A percentile compares a stretch with the other conserved stretches of the same genome.
Conservation (phyloP, 2,329 filamentous ascomycete genomes). For the Cladosporium oxysporum region DNA sequence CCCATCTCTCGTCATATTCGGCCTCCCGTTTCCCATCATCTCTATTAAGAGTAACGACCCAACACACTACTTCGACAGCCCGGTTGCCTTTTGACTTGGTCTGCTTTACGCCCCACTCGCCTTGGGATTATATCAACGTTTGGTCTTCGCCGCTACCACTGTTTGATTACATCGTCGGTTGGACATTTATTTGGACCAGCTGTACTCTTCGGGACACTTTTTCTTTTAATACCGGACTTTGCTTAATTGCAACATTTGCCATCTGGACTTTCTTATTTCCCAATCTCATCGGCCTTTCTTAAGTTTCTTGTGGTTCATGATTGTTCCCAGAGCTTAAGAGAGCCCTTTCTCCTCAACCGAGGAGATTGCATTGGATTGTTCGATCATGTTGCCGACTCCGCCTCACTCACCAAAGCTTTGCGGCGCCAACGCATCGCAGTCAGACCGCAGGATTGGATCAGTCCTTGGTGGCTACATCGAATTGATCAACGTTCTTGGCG, state of each 20-base stretch:
- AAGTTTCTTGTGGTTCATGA: conserved; percentile 20
- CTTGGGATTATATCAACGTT: conserved; percentile 21
- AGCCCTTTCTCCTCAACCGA: conserved; percentile 18
- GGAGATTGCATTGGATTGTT: conserved; percentile 12
- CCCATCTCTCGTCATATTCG: conserved; percentile 19
- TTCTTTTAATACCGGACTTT: conserved; percentile 12
- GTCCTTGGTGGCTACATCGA: conserved; percentile 81
- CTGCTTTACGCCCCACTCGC: conserved; percentile 19
- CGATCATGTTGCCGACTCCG: conserved; percentile 51
- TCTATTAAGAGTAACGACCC: conserved; percentile 7
- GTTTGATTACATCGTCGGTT: conserved; percentile 18
- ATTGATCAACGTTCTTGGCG: conserved; percentile 81
- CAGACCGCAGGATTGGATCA: conserved; percentile 84
- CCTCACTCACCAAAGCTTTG: conserved; percentile 48
- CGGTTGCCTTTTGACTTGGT: conserved; percentile 11
- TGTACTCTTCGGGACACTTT: not conserved
- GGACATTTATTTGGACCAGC: conserved; percentile 20
- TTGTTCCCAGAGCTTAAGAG: conserved; percentile 19
- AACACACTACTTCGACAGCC: conserved; percentile 6
- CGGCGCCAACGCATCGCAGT: conserved; percentile 44
- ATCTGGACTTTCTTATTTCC: conserved; percentile 13
- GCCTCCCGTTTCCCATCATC: conserved; percentile 11
- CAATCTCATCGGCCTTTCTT: conserved; percentile 9
- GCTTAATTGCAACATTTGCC: conserved; percentile 15
- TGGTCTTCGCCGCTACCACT: conserved; percentile 20